phyloP scores from a whole-genome alignment of 306 rosid genomes.

The Lupinus albus region DNA sequence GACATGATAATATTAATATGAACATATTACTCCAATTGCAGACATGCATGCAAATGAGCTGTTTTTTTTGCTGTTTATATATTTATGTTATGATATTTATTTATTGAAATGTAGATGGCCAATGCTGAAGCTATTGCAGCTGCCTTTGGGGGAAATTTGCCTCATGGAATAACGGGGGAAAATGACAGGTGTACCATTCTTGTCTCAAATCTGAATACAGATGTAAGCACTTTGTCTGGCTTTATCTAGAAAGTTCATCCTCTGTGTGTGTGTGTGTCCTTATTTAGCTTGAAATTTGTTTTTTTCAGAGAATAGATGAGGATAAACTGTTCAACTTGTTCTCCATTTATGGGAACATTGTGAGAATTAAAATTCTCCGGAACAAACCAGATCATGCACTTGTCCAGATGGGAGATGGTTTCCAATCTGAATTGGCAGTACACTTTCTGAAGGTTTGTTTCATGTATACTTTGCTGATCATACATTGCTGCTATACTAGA shows the following conservation, averaged over 20 bases:
- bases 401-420: conserved; percentile 98
- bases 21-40: neutral
- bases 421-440: conserved; percentile 95
- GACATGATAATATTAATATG: conserved; percentile 3
- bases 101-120: conserved; percentile 65
- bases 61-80: neutral
- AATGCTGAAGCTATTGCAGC: conserved; percentile 89
- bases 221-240: conserved; percentile 57
- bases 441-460: conserved; percentile 87
- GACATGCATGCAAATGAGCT: neutral
- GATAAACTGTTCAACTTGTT: conserved; percentile 96
- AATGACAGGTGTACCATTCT: conserved; percentile 98
- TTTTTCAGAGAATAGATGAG: conserved; percentile 87
- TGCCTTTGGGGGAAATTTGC: conserved; percentile 94
- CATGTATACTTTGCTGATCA: conserved; percentile 11
- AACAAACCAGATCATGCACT: conserved; percentile 99
- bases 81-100: conserved; percentile 1
- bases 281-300: conserved; percentile 38
- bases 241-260: neutral
- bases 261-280: too few species aligned
- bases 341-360: conserved; percentile 96
- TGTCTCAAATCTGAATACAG: conserved; percentile 85
- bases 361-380: conserved; percentile 88
- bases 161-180: conserved; percentile 94
- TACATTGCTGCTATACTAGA: neutral